phyloP scores from a whole-genome alignment of 345 rosid genomes.

The Eucalyptus tenuipes region DNA sequence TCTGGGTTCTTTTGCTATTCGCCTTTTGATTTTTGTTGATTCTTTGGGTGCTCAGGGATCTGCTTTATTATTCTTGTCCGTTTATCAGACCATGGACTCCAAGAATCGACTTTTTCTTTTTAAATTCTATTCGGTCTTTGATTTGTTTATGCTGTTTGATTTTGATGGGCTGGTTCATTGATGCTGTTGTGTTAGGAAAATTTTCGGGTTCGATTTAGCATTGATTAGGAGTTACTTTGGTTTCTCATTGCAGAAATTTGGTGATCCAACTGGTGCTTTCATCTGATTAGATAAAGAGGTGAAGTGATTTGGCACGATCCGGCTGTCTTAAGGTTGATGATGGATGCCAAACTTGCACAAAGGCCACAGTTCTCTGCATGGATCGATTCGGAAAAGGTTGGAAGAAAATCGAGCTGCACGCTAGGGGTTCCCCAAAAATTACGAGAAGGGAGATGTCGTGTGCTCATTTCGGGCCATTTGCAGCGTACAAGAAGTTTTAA shows the following conservation, averaged over 20 bases:
- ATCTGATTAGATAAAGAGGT: neutral
- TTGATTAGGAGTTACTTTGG: neutral
- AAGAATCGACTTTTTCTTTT: neutral
- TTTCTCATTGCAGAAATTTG: neutral
- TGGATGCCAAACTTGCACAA: slow-evolving; percentile 49
- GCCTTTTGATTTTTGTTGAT: neutral
- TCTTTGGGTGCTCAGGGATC: neutral
- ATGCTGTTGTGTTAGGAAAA: neutral
- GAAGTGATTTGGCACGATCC: neutral
- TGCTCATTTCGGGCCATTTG: slow-evolving; percentile 25
- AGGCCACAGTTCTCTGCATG: slow-evolving; percentile 31
- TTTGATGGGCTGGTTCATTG: too few relatives aligned
- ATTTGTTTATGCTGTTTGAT: neutral
- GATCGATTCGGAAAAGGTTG: slow-evolving; percentile 17
- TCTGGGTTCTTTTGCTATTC: neutral
- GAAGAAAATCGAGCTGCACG: slow-evolving; percentile 7
- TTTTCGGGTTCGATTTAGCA: neutral
- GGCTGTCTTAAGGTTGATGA: neutral
- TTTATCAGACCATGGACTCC: neutral
- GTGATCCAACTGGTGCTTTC: neutral
- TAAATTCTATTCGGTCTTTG: neutral
- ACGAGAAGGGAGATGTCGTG: slow-evolving; percentile 14
- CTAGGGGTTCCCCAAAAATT: slow-evolving; percentile 15
- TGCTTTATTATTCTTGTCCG: neutral
- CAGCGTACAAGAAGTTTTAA: slow-evolving; percentile 9